phyloP scores from a whole-genome alignment of 2,329 filamentous ascomycete genomes.

The Pseudocercospora eumusae region DNA sequence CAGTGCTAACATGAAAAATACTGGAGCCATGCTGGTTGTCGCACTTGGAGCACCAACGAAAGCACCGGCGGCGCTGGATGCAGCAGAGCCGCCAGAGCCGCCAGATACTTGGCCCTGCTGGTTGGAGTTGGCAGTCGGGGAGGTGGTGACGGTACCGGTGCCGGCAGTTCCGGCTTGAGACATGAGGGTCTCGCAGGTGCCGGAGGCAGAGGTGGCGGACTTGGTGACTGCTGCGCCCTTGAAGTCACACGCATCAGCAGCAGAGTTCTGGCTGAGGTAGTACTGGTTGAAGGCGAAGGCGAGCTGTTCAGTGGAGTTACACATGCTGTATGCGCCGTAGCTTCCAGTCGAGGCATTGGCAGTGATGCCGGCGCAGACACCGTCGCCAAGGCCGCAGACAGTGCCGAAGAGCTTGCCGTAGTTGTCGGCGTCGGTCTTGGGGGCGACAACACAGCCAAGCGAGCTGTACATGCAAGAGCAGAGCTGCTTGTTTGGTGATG shows the following conservation, averaged over 20 bases:
- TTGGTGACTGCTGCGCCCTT: slow-evolving; percentile 63
- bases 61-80: slow-evolving; percentile 30
- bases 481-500: slow-evolving; percentile 72
- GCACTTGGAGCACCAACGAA: slow-evolving; percentile 26
- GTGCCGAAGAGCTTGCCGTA: slow-evolving; percentile 71
- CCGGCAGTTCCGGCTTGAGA: slow-evolving; percentile 64
- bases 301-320: slow-evolving; percentile 68
- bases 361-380: slow-evolving; percentile 67
- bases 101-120: slow-evolving; percentile 26
- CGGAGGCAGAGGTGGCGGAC: slow-evolving; percentile 49
- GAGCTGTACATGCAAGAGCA: slow-evolving; percentile 84
- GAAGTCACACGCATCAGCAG: slow-evolving; percentile 67
- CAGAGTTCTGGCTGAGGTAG: slow-evolving; percentile 60
- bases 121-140: slow-evolving; percentile 46
- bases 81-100: not conserved
- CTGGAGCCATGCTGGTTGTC: slow-evolving; percentile 30
- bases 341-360: slow-evolving; percentile 66
- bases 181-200: slow-evolving; percentile 61
- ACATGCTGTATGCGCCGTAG: slow-evolving; percentile 80
- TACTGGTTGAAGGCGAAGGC: slow-evolving; percentile 74
- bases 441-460: slow-evolving; percentile 68
- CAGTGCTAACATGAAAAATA: slow-evolving; percentile 32
- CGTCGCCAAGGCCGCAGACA: slow-evolving; percentile 63
- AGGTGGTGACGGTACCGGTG: slow-evolving; percentile 56
- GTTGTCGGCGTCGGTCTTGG: slow-evolving; percentile 58